Evolutionary conservation across 441 rosid species (phyloP).

Genomic region (Flueggea neowawraea): DNA sequence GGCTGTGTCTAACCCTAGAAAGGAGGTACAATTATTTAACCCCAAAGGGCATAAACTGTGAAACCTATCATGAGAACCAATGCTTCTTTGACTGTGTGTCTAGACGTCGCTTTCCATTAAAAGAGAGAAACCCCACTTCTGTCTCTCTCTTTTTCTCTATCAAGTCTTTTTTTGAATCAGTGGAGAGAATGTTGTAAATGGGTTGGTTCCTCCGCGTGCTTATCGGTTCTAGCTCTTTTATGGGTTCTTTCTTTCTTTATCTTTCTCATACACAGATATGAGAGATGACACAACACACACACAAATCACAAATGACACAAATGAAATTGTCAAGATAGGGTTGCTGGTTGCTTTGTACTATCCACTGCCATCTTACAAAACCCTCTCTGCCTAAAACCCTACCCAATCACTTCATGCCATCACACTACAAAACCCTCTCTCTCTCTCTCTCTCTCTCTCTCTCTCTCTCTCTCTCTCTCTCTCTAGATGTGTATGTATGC

Average conservation of each 20-base stretch:
- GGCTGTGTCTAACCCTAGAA: not conserved
- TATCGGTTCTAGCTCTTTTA: conserved; percentile 5
- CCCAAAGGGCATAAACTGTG: conserved; percentile 13
- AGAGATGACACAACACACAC: no score
- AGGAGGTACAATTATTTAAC: conserved; percentile 28
- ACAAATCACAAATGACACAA: no score
- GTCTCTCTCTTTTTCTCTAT: conserved; percentile 14
- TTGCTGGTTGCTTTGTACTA: no score
- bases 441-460: no score
- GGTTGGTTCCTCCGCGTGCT: conserved; percentile 6
- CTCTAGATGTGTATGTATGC: no score
- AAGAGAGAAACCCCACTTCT: conserved; percentile 32
- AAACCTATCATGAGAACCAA: conserved; percentile 18
- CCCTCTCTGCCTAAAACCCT: conserved; percentile 22
- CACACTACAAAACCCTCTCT: conserved; percentile 5
- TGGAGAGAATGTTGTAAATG: not conserved
- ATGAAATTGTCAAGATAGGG: no score
- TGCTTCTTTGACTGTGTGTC: conserved; percentile 29
- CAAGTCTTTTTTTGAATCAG: not conserved
- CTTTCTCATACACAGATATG: conserved; percentile 8
- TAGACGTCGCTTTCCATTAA: conserved; percentile 55
- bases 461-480: no score
- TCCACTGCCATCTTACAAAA: no score
- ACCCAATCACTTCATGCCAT: conserved; percentile 24
- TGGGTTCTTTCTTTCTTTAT: not conserved